Conservation (phyloP, 2,329 filamentous ascomycete genomes). For the Cordyceps cicadae region DNA sequence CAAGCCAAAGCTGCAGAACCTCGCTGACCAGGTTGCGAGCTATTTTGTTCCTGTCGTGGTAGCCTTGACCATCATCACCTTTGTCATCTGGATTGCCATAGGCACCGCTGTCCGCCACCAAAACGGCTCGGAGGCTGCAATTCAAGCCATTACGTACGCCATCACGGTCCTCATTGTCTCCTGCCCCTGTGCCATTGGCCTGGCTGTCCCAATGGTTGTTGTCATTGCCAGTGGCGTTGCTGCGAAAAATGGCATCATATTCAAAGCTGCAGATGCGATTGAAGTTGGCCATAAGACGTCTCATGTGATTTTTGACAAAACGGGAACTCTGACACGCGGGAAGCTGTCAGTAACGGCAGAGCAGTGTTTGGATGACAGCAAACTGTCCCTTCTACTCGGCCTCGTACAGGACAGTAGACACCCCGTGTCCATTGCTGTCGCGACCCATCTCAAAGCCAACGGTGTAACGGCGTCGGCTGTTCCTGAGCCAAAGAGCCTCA, state of each 20-base stretch:
- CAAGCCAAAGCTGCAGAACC: constrained; percentile 59
- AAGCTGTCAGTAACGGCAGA: constrained; percentile 34
- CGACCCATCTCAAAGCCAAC: constrained; percentile 28
- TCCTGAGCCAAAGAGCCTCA: constrained; percentile 27
- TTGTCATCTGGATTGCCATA: constrained; percentile 58
- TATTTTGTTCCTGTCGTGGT: constrained; percentile 64
- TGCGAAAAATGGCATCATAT: constrained; percentile 56
- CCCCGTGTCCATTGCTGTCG: constrained; percentile 43
- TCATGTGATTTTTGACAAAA: constrained; percentile 74
- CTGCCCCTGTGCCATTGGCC: constrained; percentile 69
- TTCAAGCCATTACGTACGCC: constrained; percentile 59
- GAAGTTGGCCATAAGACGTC: constrained; percentile 53
- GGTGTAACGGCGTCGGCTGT: constrained; percentile 17
- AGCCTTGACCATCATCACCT: constrained; percentile 47
- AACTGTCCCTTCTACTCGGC: constrained; percentile 20
- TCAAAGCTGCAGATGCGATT: constrained; percentile 57
- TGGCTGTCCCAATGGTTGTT: constrained; percentile 70
- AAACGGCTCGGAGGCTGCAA: constrained; percentile 39
- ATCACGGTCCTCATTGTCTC: constrained; percentile 68
- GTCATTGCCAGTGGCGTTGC: constrained; percentile 62
- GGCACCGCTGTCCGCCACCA: constrained; percentile 34
- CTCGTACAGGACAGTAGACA: constrained; percentile 37
- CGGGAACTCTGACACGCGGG: constrained; percentile 62
- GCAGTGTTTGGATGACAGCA: background rate
- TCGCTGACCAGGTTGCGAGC: constrained; percentile 59